Evolutionary conservation across 805 yeast species (phyloP), one percentile per base, ranked within the genome.

Genomic region (Candida mattraensis): DNA sequence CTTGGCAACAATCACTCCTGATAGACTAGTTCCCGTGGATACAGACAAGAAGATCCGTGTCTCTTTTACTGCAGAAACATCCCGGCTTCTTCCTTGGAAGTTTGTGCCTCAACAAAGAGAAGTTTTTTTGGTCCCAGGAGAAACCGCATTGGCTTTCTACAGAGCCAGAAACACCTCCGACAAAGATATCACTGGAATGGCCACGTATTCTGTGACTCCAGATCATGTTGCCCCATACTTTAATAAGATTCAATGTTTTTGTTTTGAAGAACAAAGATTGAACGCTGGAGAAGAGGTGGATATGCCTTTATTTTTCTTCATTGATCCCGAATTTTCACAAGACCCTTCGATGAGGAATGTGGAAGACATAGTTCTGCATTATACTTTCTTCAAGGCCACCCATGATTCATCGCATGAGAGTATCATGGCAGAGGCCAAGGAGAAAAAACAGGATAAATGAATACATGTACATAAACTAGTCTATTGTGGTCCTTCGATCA

Each of bases 241-340:
- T 68, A 87, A 87, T 67, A 93, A 93, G 63, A 93, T 93, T 54
- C 99, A 93, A 61, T 93, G 99, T 62, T 93, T 93, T 66, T 93
- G 99, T 58, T 93, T 93, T 56, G 99, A 93, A 66, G 99, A 93
- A 60, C 99, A 93, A 62, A 76, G 86, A 61, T 69, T 93, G 46
- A 74, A 80, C 37, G 96, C 97, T 3, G 97, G 97, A 7, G 99
- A 93, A 63, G 97, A 93, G 58, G 95, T 93, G 12, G 99, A 93
- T 58, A 93, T 93, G 99, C 99, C 99, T 0, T 87, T 93, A 7
- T 93, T 93, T 66, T 93, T 89, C 74, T 89, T 89, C 61, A 86
- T 89, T 28, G 98, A 89, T 58, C 98, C 98, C 0, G 98, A 89
- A 48, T 91, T 84, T 61, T 93, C 93, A 28, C 78, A 80, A 40